phyloP scores from a whole-genome alignment of 768 basidiomycete species.

The Clitopilus hobsonii region DNA sequence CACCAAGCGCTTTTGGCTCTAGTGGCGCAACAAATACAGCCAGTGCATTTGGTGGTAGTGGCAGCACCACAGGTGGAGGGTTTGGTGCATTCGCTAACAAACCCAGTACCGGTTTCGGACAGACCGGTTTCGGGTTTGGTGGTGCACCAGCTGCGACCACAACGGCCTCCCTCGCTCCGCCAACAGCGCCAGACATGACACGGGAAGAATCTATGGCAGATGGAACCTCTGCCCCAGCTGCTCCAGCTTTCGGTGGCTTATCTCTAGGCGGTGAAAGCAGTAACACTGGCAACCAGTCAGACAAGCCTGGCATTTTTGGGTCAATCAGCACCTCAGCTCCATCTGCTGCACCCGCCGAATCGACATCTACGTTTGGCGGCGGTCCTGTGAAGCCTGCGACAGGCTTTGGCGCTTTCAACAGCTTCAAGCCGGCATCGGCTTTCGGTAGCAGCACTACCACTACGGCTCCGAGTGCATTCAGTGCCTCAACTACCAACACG shows the following conservation, averaged over 20 bases:
- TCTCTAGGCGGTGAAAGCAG: constrained; percentile 27
- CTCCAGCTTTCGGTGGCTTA: constrained; percentile 25
- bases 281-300: constrained; percentile 20
- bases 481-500: constrained; percentile 1
- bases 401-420: constrained; percentile 45
- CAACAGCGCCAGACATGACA: constrained; percentile 27
- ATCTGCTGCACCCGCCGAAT: constrained; percentile 13
- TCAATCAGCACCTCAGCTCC: constrained; percentile 22
- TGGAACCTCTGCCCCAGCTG: constrained; percentile 21
- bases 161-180: constrained; percentile 3
- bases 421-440: constrained; percentile 5
- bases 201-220: constrained; percentile 47
- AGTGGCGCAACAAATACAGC: constrained; percentile 14
- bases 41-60: constrained; percentile 14
- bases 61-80: constrained; percentile 4
- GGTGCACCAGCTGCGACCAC: constrained; percentile 12
- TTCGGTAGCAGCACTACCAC: constrained; percentile 1
- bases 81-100: constrained; percentile 14
- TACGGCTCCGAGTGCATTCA: constrained; percentile 5
- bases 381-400: constrained; percentile 31
- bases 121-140: constrained; percentile 19
- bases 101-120: constrained; percentile 20
- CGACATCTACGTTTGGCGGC: constrained; percentile 21
- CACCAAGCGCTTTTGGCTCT: constrained; percentile 23
- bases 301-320: constrained; percentile 30